A percentile compares a stretch with the other conserved stretches of the same genome.
Evolutionary conservation across 257 asterid species (phyloP).

Genomic region (Solanum clarkiae): DNA sequence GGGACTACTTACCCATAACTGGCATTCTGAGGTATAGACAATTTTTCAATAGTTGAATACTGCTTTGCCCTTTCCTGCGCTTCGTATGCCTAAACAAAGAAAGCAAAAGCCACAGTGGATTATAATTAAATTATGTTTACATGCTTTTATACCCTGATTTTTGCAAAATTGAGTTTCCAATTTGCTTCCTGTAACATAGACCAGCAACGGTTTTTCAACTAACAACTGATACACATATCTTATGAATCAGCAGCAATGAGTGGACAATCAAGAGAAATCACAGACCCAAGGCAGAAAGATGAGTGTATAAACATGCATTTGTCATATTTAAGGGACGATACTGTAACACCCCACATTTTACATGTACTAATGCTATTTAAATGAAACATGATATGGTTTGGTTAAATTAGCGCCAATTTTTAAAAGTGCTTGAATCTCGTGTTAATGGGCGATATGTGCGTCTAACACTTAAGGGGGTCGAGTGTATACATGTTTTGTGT

Average conservation of each 20-base stretch:
- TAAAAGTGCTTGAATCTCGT: too few relatives aligned
- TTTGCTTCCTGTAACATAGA: not conserved
- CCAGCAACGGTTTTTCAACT: not conserved
- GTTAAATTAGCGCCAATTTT: too few relatives aligned
- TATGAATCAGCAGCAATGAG: not conserved
- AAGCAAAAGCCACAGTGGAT: not conserved
- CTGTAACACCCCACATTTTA: too few relatives aligned
- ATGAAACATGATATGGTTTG: too few relatives aligned
- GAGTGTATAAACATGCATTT: not conserved
- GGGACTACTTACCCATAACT: constrained; percentile 61
- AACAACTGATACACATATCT: not conserved
- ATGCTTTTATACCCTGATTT: not conserved
- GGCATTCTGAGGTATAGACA: constrained; percentile 59
- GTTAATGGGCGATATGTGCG: too few relatives aligned
- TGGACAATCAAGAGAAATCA: not conserved
- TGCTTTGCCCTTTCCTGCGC: constrained; percentile 75
- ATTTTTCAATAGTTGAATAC: constrained; percentile 42
- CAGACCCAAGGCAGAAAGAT: not conserved
- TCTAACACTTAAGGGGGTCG: too few relatives aligned
- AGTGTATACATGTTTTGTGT: too few relatives aligned
- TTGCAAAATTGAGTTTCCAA: not conserved
- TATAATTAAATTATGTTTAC: not conserved
- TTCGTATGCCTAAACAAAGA: constrained; percentile 61
- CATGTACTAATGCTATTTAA: too few relatives aligned
- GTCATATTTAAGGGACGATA: not conserved